Percentiles rank a stretch among this genome's conserved stretches.
phyloP scores from a whole-genome alignment of 306 rosid genomes.

The Sphenostylis stenocarpa region DNA sequence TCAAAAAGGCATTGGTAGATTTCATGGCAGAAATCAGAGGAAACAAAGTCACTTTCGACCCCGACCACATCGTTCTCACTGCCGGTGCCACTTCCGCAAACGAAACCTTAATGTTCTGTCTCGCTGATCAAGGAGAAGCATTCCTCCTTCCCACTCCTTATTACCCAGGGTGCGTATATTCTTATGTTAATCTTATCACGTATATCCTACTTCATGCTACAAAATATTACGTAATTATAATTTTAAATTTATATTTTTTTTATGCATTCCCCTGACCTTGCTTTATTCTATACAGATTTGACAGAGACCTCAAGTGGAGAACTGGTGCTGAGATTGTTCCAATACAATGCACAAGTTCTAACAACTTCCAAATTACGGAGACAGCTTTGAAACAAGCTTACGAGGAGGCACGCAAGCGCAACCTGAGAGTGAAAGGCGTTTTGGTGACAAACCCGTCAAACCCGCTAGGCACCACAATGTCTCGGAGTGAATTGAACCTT shows the following conservation, averaged over 20 bases:
- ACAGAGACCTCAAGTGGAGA: constrained; percentile 87
- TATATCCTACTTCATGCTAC: not conserved
- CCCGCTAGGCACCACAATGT: constrained; percentile 79
- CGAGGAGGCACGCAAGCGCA: constrained; percentile 51
- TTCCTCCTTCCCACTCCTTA: constrained; percentile 86
- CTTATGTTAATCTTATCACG: not conserved
- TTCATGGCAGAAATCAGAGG: constrained; percentile 84
- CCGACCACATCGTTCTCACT: constrained; percentile 67
- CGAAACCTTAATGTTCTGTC: constrained; percentile 81
- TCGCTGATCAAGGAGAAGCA: constrained; percentile 70
- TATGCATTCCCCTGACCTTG: constrained; percentile 30
- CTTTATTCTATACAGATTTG: constrained; percentile 56
- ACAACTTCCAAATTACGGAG: constrained; percentile 71
- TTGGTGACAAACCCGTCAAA: constrained; percentile 88
- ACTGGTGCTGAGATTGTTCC: constrained; percentile 79
- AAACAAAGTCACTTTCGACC: constrained; percentile 60
- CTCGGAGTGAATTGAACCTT: constrained; percentile 55
- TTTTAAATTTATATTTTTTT: not conserved
- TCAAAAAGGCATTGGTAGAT: constrained; percentile 76
- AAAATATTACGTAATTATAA: not conserved
- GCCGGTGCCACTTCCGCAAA: constrained; percentile 90
- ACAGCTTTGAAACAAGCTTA: constrained; percentile 53
- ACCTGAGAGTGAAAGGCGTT: constrained; percentile 76
- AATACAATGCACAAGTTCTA: constrained; percentile 70
- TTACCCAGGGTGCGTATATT: constrained; percentile 64